Evolutionary conservation across 2,329 filamentous ascomycete species (phyloP).

Genomic region (Capronia epimyces): DNA sequence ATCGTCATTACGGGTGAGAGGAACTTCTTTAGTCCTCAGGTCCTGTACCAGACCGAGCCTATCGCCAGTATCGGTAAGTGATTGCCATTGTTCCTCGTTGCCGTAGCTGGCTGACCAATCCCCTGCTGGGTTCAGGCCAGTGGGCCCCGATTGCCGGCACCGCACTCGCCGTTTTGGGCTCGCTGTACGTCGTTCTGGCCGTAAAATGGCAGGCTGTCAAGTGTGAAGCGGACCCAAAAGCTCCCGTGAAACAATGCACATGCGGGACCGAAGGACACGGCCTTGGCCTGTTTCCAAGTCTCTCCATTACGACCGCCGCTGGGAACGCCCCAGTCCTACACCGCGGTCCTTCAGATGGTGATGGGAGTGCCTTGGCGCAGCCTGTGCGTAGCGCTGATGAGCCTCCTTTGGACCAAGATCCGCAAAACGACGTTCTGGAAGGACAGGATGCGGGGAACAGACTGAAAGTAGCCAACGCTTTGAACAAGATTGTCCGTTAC

Average conservation of each 20-base stretch:
- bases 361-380: neutral
- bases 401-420: neutral
- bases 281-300: neutral
- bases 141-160: slow-evolving; percentile 48
- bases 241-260: neutral
- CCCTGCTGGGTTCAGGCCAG: slow-evolving; percentile 28
- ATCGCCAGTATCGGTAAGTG: slow-evolving; percentile 55
- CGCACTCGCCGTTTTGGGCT: slow-evolving; percentile 53
- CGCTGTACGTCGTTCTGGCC: slow-evolving; percentile 50
- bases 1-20: slow-evolving; percentile 58
- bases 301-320: neutral
- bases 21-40: slow-evolving; percentile 57
- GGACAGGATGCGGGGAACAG: neutral
- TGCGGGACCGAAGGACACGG: neutral
- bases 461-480: neutral
- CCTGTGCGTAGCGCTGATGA: neutral
- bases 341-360: neutral
- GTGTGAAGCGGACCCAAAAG: neutral
- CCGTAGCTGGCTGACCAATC: slow-evolving; percentile 7
- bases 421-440: neutral
- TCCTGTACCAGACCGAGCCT: slow-evolving; percentile 57
- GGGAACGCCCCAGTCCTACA: neutral
- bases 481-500: neutral
- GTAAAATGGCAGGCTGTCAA: neutral
- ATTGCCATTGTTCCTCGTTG: neutral